These are phyloP conservation scores for Mallotus japonicus DNA, from an alignment of 441 rosid genomes.

Conservation along the genomic window DNA sequence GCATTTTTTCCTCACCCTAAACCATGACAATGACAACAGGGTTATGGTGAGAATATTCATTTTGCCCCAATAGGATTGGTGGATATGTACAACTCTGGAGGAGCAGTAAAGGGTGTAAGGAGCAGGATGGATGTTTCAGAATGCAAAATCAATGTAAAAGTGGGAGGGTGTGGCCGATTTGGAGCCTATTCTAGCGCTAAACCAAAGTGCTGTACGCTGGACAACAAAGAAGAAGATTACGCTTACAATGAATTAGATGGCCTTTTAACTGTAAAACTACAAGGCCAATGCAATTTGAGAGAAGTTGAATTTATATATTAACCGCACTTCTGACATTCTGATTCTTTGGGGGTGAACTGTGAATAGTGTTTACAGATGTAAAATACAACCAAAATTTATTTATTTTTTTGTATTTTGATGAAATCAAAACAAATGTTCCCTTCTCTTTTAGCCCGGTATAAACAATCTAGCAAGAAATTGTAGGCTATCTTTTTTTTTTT, in stretches of 20 bases:
- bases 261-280: conserved; percentile 40
- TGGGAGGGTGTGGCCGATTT: conserved; percentile 50
- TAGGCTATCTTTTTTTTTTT: too few species aligned
- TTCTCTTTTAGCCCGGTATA: too few species aligned
- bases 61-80: conserved; percentile 63
- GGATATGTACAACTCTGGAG: conserved; percentile 74
- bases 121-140: conserved; percentile 23
- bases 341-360: too few species aligned
- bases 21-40: conserved; percentile 25
- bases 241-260: conserved; percentile 41
- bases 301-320: conserved; percentile 43
- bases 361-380: too few species aligned
- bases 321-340: not conserved
- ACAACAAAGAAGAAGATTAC: conserved; percentile 40
- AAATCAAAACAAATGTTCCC: too few species aligned
- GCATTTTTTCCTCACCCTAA: not conserved
- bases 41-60: conserved; percentile 34
- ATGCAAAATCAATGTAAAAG: conserved; percentile 31
- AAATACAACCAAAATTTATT: too few species aligned
- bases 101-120: conserved; percentile 50
- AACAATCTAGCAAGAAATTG: too few species aligned
- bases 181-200: conserved; percentile 49
- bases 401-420: too few species aligned
- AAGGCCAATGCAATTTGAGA: conserved; percentile 29
- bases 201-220: conserved; percentile 49